Evolutionary conservation across 495 filamentous ascomycete genomes (phyloP), one percentile per base, ranked within the genome.

Genomic region (Neurospora sp.): DNA sequence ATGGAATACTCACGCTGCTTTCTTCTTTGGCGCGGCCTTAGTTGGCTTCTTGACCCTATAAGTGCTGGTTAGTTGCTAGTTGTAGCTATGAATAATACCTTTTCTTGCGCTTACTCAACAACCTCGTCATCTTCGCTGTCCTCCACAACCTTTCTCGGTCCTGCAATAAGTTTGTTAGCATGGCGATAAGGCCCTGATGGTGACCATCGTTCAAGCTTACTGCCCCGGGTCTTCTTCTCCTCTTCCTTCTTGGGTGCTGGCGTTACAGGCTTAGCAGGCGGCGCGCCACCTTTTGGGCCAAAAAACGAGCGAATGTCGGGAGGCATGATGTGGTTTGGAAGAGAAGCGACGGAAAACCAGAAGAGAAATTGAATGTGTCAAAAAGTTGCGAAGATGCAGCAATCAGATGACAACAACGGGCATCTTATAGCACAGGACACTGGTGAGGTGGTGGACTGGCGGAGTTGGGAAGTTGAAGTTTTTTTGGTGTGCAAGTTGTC

Each of bases 301-400:
- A 97, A 96, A 78, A 95, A 97, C 76, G 82, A 90, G 70, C 93
- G 85, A 74, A 96, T 96, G 84, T 96, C 93, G 74, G 27, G 14
- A 18, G 92, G 88, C 92, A 93, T 94, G 44, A 46, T 75, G 54
- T 0, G 6, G 1, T 31, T 35, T 35, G 12, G 27, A 35, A 31
- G 75, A 62, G 42, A 42, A 73, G 31, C n/a, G 16, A 20, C 27
- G 46, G 41, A 71, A 71, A 39, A 39, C 7, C 62, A 62, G 14
- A 39, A 38, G 20, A 38, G 35, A 72, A 39, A 59, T 59, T 12
- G 66, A 27, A 59, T 69, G 9, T 14, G 12, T 42, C 14, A 39
- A 71, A 70, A 71, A 46, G 38, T 23, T 70, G 27, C 35, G 71
- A 11, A 69, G 42, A 46, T 31, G 41, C 14, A 66, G 5, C 5